Base-by-base conservation (phyloP, 2,329 filamentous ascomycete genomes). In the Exutisphaerella laricina region DNA sequence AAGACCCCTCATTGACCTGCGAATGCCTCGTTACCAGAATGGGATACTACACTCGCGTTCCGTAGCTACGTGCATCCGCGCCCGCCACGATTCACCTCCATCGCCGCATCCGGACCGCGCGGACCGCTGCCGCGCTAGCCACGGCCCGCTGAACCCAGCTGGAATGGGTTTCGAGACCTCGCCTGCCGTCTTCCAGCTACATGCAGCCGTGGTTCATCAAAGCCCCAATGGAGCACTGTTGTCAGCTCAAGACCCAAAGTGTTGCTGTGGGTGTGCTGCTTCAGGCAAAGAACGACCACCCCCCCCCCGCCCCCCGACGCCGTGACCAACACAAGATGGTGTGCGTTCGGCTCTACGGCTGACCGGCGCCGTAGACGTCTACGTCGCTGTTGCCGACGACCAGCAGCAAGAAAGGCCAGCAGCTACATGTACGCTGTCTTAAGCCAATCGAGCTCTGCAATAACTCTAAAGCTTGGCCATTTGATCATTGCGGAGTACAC, bases 51-150 rank as follows among this genome's bases (percentile, higher is more conserved):
- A n/a, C n/a, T n/a, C n/a, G n/a, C n/a, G n/a, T n/a, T n/a, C n/a
- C n/a, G n/a, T n/a, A n/a, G n/a, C n/a, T n/a, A n/a, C n/a, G n/a
- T n/a, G n/a, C n/a, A n/a, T n/a, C n/a, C n/a, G n/a, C n/a, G n/a
- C n/a, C n/a, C n/a, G n/a, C n/a, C n/a, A n/a, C n/a, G n/a, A n/a
- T n/a, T n/a, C n/a, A n/a, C n/a, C n/a, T n/a, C n/a, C n/a, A n/a
- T n/a, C n/a, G n/a, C n/a, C n/a, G n/a, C n/a, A n/a, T n/a, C n/a
- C n/a, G n/a, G n/a, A n/a, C 30, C 30, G 2, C 30, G n/a, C 30
- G 30, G 30, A 9, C 30, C 30, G 30, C 30, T 33, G 30, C 33
- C n/a, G 20, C 33, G 33, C 33, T 20, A 35, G 33, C 33, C 33
- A 35, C 33, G 33, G 33, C 14, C 18, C 33, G 18, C n/a, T 5